These are phyloP conservation scores for Suillus occidentalis DNA, from an alignment of 768 basidiomycete species.

Conservation along the genomic window DNA sequence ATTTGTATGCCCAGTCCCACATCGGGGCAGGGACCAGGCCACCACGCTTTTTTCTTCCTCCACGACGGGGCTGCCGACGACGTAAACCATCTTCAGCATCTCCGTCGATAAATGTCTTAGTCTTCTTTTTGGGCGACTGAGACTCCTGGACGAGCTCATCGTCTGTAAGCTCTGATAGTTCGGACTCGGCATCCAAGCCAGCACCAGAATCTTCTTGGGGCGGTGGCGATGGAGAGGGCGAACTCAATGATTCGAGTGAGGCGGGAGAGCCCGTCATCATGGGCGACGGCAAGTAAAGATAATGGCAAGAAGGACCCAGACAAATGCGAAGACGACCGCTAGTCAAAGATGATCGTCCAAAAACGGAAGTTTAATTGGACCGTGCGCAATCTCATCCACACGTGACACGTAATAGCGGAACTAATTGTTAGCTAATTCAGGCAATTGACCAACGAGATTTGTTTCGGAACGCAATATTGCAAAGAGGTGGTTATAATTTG, in stretches of 20 bases:
- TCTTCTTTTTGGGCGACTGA: conserved; percentile 20
- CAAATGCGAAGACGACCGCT: conserved; percentile 4
- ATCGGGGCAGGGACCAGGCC: conserved; percentile 76
- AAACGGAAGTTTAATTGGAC: conserved; percentile 6
- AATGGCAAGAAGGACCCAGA: neutral
- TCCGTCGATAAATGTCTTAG: neutral
- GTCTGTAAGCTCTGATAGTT: conserved; percentile 82
- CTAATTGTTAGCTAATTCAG: neutral
- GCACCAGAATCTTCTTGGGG: conserved; percentile 35
- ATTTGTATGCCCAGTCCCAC: conserved; percentile 83
- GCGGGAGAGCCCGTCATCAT: conserved; percentile 58
- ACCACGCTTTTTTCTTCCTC: conserved; percentile 52
- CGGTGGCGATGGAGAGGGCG: conserved; percentile 43
- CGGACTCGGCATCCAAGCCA: conserved; percentile 64
- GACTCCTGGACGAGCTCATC: conserved; percentile 64
- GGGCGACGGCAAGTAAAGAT: conserved; percentile 14
- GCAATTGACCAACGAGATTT: neutral
- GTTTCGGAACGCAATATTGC: neutral
- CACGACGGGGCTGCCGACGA: conserved; percentile 21
- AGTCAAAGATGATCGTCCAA: conserved; percentile 8
- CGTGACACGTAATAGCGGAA: neutral
- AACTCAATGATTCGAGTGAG: conserved; percentile 70
- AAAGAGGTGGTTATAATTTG: neutral
- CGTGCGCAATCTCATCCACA: conserved; percentile 9
- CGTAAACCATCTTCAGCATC: conserved; percentile 7